Evolutionary conservation across 2,329 filamentous ascomycete genomes (phyloP).

Genomic region (Corinectria fuckeliana): DNA sequence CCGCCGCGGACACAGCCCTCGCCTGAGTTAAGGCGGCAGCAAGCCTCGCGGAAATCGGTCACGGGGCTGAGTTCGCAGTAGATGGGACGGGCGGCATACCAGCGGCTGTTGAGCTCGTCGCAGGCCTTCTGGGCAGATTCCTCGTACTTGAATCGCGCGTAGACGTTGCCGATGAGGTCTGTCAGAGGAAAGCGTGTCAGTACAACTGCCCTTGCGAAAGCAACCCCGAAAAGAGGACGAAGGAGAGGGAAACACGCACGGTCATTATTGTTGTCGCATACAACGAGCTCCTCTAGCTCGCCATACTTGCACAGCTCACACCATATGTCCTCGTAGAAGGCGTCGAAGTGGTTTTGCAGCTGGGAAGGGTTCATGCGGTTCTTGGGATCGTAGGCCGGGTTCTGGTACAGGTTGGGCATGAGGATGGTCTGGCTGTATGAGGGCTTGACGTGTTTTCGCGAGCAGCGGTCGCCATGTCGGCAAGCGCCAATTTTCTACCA

Average conservation of each 20-base stretch:
- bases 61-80: slow-evolving; percentile 98
- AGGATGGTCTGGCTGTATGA: slow-evolving; percentile 98
- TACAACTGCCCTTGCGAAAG: not conserved
- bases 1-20: slow-evolving; percentile 95
- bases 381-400: slow-evolving; percentile 95
- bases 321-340: slow-evolving; percentile 99
- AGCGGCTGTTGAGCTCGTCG: slow-evolving; percentile 91
- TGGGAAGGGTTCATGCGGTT: slow-evolving; percentile 96
- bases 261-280: slow-evolving; percentile 99
- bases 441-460: slow-evolving; percentile 98
- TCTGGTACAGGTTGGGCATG: slow-evolving; percentile 98
- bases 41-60: slow-evolving; percentile 97
- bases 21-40: slow-evolving; percentile 90
- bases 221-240: not conserved
- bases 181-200: slow-evolving; percentile 33
- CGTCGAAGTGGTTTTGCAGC: slow-evolving; percentile 99
- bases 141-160: slow-evolving; percentile 99
- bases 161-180: slow-evolving; percentile 98
- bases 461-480: slow-evolving; percentile 97
- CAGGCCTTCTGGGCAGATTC: slow-evolving; percentile 92
- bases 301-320: slow-evolving; percentile 99
- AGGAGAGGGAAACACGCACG: slow-evolving; percentile 60
- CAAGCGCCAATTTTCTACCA: slow-evolving; percentile 97
- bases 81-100: slow-evolving; percentile 96
- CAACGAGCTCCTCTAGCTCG: slow-evolving; percentile 95